phyloP scores from a whole-genome alignment of 2,329 filamentous ascomycete species.

The Cladophialophora immunda region DNA sequence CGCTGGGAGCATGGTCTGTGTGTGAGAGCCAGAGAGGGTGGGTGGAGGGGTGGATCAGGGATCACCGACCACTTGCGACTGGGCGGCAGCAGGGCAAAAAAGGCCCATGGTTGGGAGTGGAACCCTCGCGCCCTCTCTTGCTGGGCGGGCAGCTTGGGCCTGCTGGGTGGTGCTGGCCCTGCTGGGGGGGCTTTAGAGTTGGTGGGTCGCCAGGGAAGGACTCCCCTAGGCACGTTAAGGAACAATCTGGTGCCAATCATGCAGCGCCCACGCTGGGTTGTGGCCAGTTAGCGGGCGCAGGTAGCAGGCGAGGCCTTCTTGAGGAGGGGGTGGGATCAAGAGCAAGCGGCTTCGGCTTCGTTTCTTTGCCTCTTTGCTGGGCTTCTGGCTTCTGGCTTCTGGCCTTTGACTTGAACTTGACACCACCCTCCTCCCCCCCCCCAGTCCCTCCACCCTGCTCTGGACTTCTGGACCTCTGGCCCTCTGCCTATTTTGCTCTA shows the following conservation, averaged over 20 bases:
- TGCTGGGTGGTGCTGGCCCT: not conserved
- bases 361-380: slow-evolving; percentile 11
- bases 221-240: slow-evolving; percentile 22
- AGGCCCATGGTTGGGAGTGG: slow-evolving; percentile 16
- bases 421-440: slow-evolving; percentile 12
- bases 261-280: slow-evolving; percentile 5
- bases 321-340: slow-evolving; percentile 13
- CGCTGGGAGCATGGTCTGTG: slow-evolving; percentile 30
- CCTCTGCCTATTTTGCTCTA: slow-evolving; percentile 35
- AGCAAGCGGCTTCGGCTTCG: slow-evolving; percentile 21
- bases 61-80: slow-evolving; percentile 3
- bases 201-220: slow-evolving; percentile 14
- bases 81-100: slow-evolving; percentile 7
- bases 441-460: slow-evolving; percentile 10
- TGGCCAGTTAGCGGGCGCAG: slow-evolving; percentile 15
- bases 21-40: slow-evolving; percentile 23
- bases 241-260: slow-evolving; percentile 30
- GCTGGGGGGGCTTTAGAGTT: slow-evolving; percentile 1
- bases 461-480: slow-evolving; percentile 8
- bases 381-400: slow-evolving; percentile 22
- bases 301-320: slow-evolving; percentile 3
- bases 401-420: slow-evolving; percentile 13
- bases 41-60: slow-evolving; percentile 15
- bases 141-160: not conserved
- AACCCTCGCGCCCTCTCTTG: not conserved